Evolutionary conservation across 2,329 filamentous ascomycete genomes (phyloP).

Genomic region (Aspergillus spinulosporus): DNA sequence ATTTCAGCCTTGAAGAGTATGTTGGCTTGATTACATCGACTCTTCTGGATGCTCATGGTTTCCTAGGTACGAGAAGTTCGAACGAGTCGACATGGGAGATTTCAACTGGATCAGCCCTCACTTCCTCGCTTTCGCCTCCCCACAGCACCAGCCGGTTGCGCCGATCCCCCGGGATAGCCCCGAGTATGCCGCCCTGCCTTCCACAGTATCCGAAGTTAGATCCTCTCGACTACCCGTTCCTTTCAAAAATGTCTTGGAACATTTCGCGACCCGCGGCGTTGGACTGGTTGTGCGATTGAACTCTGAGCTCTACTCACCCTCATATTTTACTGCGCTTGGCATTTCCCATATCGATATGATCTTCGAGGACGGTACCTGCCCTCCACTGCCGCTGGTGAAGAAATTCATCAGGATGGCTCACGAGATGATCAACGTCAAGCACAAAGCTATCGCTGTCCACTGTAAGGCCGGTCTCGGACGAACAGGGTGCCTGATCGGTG

Average conservation of each 20-base stretch:
- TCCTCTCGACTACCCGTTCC: constrained; percentile 71
- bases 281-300: constrained; percentile 94
- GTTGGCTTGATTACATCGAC: constrained; percentile 26
- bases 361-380: constrained; percentile 97
- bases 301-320: constrained; percentile 91
- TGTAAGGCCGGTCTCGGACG: constrained; percentile 96
- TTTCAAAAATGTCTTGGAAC: constrained; percentile 92
- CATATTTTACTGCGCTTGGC: constrained; percentile 93
- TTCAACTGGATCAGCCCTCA: constrained; percentile 99
- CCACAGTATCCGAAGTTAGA: constrained; percentile 71
- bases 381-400: constrained; percentile 80
- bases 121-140: constrained; percentile 95
- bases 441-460: constrained; percentile 93
- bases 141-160: constrained; percentile 75
- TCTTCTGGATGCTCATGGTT: constrained; percentile 16
- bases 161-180: constrained; percentile 72
- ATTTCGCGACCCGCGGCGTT: constrained; percentile 85
- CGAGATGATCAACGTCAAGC: constrained; percentile 86
- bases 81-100: constrained; percentile 95
- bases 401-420: constrained; percentile 95
- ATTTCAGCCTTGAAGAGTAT: constrained; percentile 89
- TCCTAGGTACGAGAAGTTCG: constrained; percentile 81
- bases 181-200: constrained; percentile 71
- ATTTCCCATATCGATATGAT: constrained; percentile 99
- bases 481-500: constrained; percentile 93